These are phyloP conservation scores for Furcasterigmium furcatum DNA, from an alignment of 2,329 filamentous ascomycete genomes.

Conservation along the genomic window DNA sequence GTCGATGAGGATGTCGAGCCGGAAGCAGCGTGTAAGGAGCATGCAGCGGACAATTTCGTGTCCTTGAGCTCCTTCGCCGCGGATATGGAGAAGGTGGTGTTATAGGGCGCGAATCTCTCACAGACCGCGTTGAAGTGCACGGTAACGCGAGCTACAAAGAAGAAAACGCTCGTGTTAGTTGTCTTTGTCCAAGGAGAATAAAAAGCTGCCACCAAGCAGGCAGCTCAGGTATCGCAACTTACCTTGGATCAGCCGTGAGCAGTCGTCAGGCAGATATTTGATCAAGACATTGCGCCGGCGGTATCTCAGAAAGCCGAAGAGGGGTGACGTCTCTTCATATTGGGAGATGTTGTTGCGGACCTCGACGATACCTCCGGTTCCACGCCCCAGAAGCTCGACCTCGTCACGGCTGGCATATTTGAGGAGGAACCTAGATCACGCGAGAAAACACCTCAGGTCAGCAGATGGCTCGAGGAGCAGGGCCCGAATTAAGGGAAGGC, in stretches of 20 bases:
- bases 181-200: not conserved
- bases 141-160: constrained; percentile 69
- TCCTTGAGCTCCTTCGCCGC: constrained; percentile 79
- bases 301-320: constrained; percentile 91
- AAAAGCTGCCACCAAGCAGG: too few relatives aligned
- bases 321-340: constrained; percentile 75
- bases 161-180: constrained; percentile 3
- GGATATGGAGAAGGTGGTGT: constrained; percentile 77
- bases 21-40: constrained; percentile 83
- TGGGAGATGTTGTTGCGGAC: constrained; percentile 73
- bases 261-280: constrained; percentile 88
- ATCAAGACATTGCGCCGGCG: constrained; percentile 85
- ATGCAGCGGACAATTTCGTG: constrained; percentile 81
- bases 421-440: constrained; percentile 74
- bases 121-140: constrained; percentile 67
- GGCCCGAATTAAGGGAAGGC: constrained; percentile 25
- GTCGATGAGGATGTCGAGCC: constrained; percentile 82
- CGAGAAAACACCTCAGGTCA: not conserved
- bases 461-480: not conserved
- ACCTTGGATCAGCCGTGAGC: constrained; percentile 92
- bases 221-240: constrained; percentile 24
- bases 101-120: constrained; percentile 78
- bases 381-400: constrained; percentile 72
- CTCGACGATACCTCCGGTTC: constrained; percentile 80
- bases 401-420: constrained; percentile 90